These are phyloP conservation scores for Cucurbita argyrosperma DNA, from an alignment of 306 rosid species.

Conservation along the genomic window DNA sequence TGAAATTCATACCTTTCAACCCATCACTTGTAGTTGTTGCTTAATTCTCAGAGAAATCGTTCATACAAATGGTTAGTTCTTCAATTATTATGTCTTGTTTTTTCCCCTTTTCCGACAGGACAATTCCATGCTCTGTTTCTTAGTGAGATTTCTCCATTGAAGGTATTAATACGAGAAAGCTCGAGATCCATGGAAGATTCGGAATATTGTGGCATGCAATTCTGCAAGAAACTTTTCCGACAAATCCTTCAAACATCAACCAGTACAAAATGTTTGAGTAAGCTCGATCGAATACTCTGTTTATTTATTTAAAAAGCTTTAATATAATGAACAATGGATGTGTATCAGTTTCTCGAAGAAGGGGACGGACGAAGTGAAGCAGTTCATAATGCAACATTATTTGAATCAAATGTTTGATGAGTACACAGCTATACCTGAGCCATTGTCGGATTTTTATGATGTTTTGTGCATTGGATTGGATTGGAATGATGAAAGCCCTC, in stretches of 20 bases:
- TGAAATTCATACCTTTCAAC: neutral
- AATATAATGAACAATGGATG: no score
- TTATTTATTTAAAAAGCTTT: no score
- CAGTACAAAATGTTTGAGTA: conserved; percentile 44
- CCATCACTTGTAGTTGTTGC: conserved; percentile 45
- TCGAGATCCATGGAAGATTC: conserved; percentile 59
- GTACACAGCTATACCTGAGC: conserved; percentile 33
- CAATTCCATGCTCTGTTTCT: no score
- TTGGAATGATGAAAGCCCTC: conserved; percentile 14
- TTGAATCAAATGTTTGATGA: conserved; percentile 21
- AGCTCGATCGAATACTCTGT: neutral
- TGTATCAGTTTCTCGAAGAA: conserved; percentile 31
- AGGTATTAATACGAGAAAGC: conserved; percentile 26
- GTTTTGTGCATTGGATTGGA: conserved; percentile 48
- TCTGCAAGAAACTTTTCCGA: conserved; percentile 6
- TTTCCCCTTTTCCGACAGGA: no score
- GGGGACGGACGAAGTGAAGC: conserved; percentile 33
- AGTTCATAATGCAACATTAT: conserved; percentile 25
- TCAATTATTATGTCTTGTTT: no score
- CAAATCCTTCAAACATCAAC: conserved; percentile 5
- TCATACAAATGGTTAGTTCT: conserved; percentile 31
- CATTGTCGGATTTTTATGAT: conserved; percentile 40
- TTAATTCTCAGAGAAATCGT: conserved; percentile 47
- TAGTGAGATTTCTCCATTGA: no score
- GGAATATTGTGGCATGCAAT: conserved; percentile 55